Evolutionary conservation across 257 asterid species (phyloP).

Genomic region (Paraleonurus japonicus): DNA sequence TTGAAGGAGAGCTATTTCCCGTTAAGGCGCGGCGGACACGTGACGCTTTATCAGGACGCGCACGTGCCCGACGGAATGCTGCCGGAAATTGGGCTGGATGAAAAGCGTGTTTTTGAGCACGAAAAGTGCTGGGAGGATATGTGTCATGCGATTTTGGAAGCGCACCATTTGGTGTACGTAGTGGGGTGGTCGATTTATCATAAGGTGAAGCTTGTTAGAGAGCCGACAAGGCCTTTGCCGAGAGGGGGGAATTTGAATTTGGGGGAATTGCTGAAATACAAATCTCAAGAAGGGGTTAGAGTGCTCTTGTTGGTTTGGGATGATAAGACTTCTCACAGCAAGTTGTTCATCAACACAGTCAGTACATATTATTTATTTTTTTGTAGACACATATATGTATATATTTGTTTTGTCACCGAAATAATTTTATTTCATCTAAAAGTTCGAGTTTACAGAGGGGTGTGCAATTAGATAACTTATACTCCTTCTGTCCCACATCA

Average conservation of each 20-base stretch:
- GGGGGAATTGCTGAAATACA: constrained; percentile 55
- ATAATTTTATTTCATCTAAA: too few relatives aligned
- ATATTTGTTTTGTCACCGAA: too few relatives aligned
- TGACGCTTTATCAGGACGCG: constrained; percentile 61
- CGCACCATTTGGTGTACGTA: constrained; percentile 50
- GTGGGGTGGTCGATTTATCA: constrained; percentile 65
- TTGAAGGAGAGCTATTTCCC: constrained; percentile 52
- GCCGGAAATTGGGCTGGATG: constrained; percentile 44
- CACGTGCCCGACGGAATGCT: constrained; percentile 43
- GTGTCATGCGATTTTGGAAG: constrained; percentile 51
- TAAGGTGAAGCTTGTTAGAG: constrained; percentile 52
- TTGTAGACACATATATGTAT: too few relatives aligned
- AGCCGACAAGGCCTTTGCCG: constrained; percentile 45
- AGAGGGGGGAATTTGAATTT: constrained; percentile 43
- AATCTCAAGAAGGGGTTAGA: constrained; percentile 65
- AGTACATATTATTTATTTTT: neutral
- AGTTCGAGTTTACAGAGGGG: too few relatives aligned
- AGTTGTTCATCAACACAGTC: constrained; percentile 49
- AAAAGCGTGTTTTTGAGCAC: constrained; percentile 36
- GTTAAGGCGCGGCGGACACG: constrained; percentile 45
- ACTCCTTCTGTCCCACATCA: too few relatives aligned
- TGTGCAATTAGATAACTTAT: too few relatives aligned
- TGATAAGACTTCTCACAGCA: constrained; percentile 58
- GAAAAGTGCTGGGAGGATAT: constrained; percentile 61
- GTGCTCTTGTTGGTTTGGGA: constrained; percentile 61